Percentiles rank a stretch among this genome's conserved stretches.
phyloP scores from a whole-genome alignment of 805 yeast genomes.

The Yarrowia phangngaensis region DNA sequence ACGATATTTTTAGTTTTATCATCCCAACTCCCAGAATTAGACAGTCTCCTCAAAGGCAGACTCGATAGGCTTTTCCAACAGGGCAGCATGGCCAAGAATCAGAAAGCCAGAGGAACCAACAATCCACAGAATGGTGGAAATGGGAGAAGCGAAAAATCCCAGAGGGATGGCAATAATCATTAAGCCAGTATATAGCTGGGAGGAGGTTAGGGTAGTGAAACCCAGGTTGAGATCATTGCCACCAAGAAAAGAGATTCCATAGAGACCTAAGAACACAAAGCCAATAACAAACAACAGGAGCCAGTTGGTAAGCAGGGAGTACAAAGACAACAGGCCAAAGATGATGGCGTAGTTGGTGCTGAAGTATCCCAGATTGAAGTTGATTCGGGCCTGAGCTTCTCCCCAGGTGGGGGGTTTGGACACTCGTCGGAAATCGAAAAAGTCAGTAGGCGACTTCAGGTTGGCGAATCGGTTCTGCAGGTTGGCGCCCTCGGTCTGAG shows the following conservation, averaged over 20 bases:
- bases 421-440: constrained; percentile 82
- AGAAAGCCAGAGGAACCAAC: constrained; percentile 77
- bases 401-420: constrained; percentile 87
- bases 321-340: constrained; percentile 66
- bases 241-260: constrained; percentile 69
- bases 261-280: constrained; percentile 68
- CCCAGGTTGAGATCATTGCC: constrained; percentile 77
- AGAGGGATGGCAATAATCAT: constrained; percentile 72
- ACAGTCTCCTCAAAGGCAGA: constrained; percentile 74
- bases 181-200: constrained; percentile 80
- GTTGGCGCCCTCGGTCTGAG: constrained; percentile 38
- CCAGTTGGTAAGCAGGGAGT: constrained; percentile 82
- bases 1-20: neutral
- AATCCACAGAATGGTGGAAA: constrained; percentile 87
- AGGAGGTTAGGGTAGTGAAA: constrained; percentile 64
- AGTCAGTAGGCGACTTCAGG: constrained; percentile 86
- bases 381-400: constrained; percentile 83
- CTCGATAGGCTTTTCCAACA: constrained; percentile 94
- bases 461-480: constrained; percentile 64
- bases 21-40: too few species aligned
- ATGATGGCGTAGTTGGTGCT: constrained; percentile 80
- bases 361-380: constrained; percentile 81
- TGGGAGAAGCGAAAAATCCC: constrained; percentile 83
- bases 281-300: constrained; percentile 77
- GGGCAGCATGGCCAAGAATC: constrained; percentile 79